Evolutionary conservation across 192 early-diverging fungal genomes (phyloP).

Genomic region (Pilaira anomala): DNA sequence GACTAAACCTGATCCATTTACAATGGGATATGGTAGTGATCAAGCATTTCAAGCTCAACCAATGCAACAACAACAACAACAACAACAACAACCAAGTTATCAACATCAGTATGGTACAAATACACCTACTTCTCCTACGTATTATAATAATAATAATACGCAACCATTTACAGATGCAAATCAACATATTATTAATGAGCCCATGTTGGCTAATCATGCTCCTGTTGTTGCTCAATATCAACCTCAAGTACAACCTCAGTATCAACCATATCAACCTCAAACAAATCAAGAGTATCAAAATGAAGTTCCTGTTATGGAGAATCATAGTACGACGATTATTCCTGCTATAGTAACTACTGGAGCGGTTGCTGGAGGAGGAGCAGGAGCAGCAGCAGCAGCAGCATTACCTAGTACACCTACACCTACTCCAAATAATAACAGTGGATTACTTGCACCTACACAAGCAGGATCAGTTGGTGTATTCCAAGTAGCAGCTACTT

Average conservation of each 20-base stretch:
- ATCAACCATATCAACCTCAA: constrained; percentile 11
- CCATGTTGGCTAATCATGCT: neutral
- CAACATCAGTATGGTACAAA: neutral
- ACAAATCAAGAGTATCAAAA: too few species aligned
- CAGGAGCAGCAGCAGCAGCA: neutral
- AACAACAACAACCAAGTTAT: neutral
- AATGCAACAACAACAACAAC: neutral
- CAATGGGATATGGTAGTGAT: constrained; percentile 35
- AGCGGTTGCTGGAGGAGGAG: neutral
- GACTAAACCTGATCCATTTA: constrained; percentile 30
- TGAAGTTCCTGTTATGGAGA: too few species aligned
- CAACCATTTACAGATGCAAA: constrained; percentile 16
- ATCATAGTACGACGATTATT: neutral
- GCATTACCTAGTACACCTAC: neutral
- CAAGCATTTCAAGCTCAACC: constrained; percentile 8
- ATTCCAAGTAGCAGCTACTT: constrained; percentile 44
- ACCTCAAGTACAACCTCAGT: constrained; percentile 16
- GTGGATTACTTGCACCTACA: constrained; percentile 1
- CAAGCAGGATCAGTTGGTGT: constrained; percentile 46
- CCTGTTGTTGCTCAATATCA: constrained; percentile 3
- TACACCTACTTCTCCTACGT: constrained; percentile 3
- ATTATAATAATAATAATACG: neutral
- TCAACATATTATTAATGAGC: neutral
- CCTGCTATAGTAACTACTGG: neutral
- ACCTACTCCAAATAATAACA: neutral